phyloP scores from a whole-genome alignment of 768 basidiomycete species.

The Favolaschia claudopus region DNA sequence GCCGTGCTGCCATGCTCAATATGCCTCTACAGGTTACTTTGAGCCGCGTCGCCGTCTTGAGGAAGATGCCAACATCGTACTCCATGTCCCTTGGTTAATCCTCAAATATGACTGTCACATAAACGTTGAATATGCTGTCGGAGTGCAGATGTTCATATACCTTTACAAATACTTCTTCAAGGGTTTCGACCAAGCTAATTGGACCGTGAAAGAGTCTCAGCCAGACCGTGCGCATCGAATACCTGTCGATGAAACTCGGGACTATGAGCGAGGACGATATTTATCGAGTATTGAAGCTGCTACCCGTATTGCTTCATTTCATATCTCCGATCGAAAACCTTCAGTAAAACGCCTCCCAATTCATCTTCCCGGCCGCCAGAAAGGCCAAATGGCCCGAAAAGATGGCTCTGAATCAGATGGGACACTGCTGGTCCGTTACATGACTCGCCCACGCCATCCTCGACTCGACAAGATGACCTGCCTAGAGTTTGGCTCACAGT shows the following conservation, averaged over 20 bases:
- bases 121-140: neutral
- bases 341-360: neutral
- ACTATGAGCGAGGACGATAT: slow-evolving; percentile 1
- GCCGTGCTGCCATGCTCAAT: neutral
- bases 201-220: neutral
- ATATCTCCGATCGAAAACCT: neutral
- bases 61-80: neutral
- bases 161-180: slow-evolving; percentile 2
- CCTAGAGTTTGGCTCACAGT: neutral
- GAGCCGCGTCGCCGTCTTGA: neutral
- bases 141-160: neutral
- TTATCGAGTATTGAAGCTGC: slow-evolving; percentile 1
- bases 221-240: neutral
- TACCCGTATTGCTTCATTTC: neutral
- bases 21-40: neutral
- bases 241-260: neutral
- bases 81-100: neutral
- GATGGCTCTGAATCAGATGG: slow-evolving; percentile 1
- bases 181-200: neutral
- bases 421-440: neutral
- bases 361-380: neutral
- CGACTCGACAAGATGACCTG: neutral
- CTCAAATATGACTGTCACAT: slow-evolving; percentile 4
- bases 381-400: neutral
- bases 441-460: neutral